Conservation (phyloP, 768 basidiomycete genomes). For the Trametopsis cervina region DNA sequence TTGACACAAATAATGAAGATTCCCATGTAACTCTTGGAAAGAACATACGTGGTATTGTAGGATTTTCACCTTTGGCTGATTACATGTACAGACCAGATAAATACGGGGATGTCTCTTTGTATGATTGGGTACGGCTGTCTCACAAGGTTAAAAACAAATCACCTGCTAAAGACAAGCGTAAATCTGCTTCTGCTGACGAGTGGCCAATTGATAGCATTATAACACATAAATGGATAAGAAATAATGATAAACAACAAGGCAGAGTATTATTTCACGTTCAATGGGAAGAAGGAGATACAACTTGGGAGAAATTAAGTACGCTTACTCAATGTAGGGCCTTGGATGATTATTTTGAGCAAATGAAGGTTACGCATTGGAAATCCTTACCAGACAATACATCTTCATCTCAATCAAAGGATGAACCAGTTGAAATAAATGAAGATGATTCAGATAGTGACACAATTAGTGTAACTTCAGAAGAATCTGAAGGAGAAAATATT, state of each 20-base stretch:
- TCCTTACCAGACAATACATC: neutral
- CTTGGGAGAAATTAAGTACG: neutral
- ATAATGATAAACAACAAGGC: neutral
- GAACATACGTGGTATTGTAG: neutral
- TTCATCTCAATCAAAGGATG: neutral
- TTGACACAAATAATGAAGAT: neutral
- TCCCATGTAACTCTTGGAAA: neutral
- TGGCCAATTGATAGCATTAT: neutral
- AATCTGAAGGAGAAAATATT: neutral
- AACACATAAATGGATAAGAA: slow-evolving; percentile 13
- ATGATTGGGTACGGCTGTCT: slow-evolving; percentile 17
- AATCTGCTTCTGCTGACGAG: slow-evolving; percentile 4
- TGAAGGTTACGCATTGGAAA: neutral
- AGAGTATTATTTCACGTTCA: neutral
- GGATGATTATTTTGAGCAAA: neutral
- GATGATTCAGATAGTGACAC: neutral
- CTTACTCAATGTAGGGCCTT: neutral
- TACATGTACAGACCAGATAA: slow-evolving; percentile 13
- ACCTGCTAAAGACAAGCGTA: neutral
- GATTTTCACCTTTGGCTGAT: neutral
- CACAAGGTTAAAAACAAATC: neutral
- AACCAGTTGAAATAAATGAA: neutral
- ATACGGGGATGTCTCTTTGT: slow-evolving; percentile 13
- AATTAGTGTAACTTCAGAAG: neutral
- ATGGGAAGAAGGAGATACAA: neutral